Conservation (phyloP, 2,329 filamentous ascomycete species). For the Rosellinia necatrix region DNA sequence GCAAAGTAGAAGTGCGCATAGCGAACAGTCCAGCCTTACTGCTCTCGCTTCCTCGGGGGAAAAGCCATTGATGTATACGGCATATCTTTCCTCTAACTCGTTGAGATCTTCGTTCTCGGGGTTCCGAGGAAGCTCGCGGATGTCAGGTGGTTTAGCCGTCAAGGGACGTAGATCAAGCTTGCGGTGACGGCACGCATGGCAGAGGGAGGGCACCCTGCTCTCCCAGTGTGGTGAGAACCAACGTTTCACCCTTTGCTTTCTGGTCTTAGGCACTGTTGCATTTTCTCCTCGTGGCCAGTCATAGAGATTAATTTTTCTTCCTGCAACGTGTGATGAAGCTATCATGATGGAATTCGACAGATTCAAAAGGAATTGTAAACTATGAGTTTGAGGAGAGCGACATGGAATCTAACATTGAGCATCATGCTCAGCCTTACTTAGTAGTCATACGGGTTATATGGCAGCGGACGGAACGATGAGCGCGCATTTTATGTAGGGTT, state of each 20-base stretch:
- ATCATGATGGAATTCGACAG: background rate
- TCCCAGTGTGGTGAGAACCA: background rate
- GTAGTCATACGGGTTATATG: background rate
- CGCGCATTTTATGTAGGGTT: too few relatives aligned
- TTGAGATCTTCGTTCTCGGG: background rate
- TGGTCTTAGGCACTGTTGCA: background rate
- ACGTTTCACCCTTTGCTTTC: background rate
- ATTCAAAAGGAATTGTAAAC: background rate
- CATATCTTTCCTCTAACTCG: background rate
- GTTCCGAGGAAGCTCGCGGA: background rate
- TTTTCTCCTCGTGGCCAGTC: background rate
- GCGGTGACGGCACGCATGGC: background rate
- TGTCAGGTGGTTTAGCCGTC: background rate
- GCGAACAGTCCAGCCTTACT: background rate
- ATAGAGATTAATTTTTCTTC: background rate
- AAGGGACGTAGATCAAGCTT: constrained; percentile 13
- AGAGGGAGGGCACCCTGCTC: background rate
- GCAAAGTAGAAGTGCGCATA: background rate
- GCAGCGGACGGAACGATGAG: too few relatives aligned
- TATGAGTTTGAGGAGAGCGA: background rate
- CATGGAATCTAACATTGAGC: background rate
- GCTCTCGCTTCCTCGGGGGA: background rate
- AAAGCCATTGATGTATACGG: constrained; percentile 13
- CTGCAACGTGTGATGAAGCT: background rate
- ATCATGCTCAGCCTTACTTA: background rate